phyloP scores from a whole-genome alignment of 306 rosid genomes.

The Sindora glabra region DNA sequence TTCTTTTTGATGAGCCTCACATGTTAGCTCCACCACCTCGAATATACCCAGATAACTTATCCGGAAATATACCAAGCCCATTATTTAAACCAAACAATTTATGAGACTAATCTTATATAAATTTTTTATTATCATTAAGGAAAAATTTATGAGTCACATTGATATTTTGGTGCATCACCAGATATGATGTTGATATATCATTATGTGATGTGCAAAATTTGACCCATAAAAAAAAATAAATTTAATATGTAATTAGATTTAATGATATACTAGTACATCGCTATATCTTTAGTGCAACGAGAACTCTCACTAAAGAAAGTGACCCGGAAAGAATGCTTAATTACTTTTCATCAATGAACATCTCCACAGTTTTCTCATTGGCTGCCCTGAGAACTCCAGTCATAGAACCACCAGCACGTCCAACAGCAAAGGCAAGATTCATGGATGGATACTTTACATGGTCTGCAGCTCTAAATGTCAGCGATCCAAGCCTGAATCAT shows the following conservation, averaged over 20 bases:
- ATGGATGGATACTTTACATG: slow-evolving; percentile 88
- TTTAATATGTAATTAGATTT: too few relatives aligned
- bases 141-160: too few relatives aligned
- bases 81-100: too few relatives aligned
- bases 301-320: background rate
- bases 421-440: slow-evolving; percentile 95
- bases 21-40: slow-evolving; percentile 89
- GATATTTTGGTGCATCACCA: too few relatives aligned
- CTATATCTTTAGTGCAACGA: background rate
- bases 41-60: slow-evolving; percentile 85
- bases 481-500: slow-evolving; percentile 82
- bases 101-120: too few relatives aligned
- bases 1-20: slow-evolving; percentile 67
- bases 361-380: slow-evolving; percentile 94
- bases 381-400: slow-evolving; percentile 99
- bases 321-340: slow-evolving; percentile 20
- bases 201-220: too few relatives aligned
- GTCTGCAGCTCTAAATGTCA: slow-evolving; percentile 86
- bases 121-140: too few relatives aligned
- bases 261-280: too few relatives aligned
- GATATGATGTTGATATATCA: too few relatives aligned
- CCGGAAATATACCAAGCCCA: slow-evolving; percentile 38
- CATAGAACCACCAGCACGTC: slow-evolving; percentile 98
- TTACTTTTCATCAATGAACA: slow-evolving; percentile 90
- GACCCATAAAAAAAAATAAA: too few relatives aligned